Evolutionary conservation across 768 basidiomycete species (phyloP).

Genomic region (Mrakia blollopis): DNA sequence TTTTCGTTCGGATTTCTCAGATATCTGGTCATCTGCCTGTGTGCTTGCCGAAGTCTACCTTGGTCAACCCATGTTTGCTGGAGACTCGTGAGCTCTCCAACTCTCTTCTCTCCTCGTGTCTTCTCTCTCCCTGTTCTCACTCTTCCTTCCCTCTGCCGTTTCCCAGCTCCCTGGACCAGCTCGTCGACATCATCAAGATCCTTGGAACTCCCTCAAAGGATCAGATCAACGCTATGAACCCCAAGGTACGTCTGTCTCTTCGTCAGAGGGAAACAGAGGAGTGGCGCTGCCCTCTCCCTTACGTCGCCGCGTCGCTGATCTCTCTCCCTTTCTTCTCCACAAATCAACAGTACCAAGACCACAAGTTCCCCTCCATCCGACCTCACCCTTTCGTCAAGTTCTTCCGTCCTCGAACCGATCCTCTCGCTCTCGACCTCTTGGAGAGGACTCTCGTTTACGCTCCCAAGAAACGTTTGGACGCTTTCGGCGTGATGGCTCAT

Average conservation of each 20-base stretch:
- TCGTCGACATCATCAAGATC: conserved; percentile 99
- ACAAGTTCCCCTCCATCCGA: conserved; percentile 97
- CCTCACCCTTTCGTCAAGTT: conserved; percentile 98
- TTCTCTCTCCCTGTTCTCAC: no score
- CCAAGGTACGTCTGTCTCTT: conserved; percentile 53
- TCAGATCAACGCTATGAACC: conserved; percentile 99
- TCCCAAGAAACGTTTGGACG: conserved; percentile 83
- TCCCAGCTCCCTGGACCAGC: conserved; percentile 90
- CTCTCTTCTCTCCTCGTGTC: no score
- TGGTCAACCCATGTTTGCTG: conserved; percentile 96
- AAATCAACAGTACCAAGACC: background rate
- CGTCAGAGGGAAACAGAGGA: background rate
- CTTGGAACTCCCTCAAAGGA: conserved; percentile 96
- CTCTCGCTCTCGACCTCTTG: conserved; percentile 95
- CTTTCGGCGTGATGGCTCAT: conserved; percentile 87
- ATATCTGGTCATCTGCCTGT: conserved; percentile 99
- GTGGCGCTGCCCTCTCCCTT: background rate
- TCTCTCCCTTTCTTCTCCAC: background rate
- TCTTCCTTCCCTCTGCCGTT: no score
- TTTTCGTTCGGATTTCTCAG: no score
- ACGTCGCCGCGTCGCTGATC: background rate
- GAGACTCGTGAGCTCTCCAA: conserved; percentile 52
- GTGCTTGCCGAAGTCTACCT: conserved; percentile 99
- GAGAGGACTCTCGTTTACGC: conserved; percentile 94
- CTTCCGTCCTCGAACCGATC: conserved; percentile 88